Evolutionary conservation across 768 basidiomycete species (phyloP).

Genomic region (Rhizopogon vinicolor): DNA sequence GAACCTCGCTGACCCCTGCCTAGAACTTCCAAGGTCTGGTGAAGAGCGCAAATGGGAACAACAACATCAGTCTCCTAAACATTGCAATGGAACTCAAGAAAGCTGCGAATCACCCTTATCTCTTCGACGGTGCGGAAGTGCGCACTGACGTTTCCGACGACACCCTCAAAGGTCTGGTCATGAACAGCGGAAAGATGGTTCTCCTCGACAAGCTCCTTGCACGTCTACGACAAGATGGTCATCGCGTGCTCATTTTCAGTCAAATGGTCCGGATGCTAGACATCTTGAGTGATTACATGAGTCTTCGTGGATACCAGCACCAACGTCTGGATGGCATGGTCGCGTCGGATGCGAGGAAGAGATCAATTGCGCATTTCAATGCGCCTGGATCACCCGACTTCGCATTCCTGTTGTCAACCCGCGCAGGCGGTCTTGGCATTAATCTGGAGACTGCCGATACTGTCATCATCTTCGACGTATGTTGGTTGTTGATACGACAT

Average conservation of each 20-base stretch:
- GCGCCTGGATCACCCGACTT: constrained; percentile 91
- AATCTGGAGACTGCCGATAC: constrained; percentile 99
- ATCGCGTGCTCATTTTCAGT: constrained; percentile 97
- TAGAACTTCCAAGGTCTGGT: constrained; percentile 92
- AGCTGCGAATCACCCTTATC: constrained; percentile 95
- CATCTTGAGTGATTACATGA: constrained; percentile 97
- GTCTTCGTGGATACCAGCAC: constrained; percentile 81
- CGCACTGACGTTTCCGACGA: constrained; percentile 65
- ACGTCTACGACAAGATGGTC: constrained; percentile 85
- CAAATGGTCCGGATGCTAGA: constrained; percentile 99
- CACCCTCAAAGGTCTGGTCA: constrained; percentile 90
- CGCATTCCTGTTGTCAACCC: constrained; percentile 92
- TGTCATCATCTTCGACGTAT: constrained; percentile 96
- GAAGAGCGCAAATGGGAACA: constrained; percentile 84
- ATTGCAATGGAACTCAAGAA: constrained; percentile 99
- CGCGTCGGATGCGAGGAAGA: constrained; percentile 87
- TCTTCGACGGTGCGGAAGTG: constrained; percentile 93
- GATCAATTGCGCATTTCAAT: constrained; percentile 97
- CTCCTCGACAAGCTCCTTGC: constrained; percentile 94
- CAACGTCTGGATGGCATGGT: constrained; percentile 97
- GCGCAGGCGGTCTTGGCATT: constrained; percentile 96
- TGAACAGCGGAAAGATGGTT: constrained; percentile 99
- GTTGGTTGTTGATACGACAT: constrained; percentile 24
- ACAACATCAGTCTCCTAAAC: constrained; percentile 93
- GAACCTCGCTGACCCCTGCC: constrained; percentile 3